phyloP scores from a whole-genome alignment of 164 flowering plant genomes.

The Amborella trichopoda region DNA sequence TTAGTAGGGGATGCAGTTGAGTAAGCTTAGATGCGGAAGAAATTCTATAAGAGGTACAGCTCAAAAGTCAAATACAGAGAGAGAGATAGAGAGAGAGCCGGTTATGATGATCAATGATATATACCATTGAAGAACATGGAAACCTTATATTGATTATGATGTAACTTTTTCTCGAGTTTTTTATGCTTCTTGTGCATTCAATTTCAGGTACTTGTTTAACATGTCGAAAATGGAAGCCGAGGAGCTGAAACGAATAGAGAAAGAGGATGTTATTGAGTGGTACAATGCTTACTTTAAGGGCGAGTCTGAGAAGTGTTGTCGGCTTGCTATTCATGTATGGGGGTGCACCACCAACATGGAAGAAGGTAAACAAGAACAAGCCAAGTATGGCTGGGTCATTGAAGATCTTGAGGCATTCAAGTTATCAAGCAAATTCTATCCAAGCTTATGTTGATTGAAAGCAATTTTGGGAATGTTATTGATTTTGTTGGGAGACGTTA shows the following conservation, averaged over 20 bases:
- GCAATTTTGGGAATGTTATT: too few relatives aligned
- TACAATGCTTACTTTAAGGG: conserved; percentile 44
- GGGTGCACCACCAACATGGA: conserved; percentile 66
- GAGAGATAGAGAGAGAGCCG: too few relatives aligned
- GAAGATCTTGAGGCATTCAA: conserved; percentile 44
- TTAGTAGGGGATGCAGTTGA: too few relatives aligned
- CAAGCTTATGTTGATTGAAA: conserved; percentile 42
- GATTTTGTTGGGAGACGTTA: background rate
- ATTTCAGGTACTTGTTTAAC: conserved; percentile 78
- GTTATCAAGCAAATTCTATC: conserved; percentile 45
- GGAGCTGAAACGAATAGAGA: conserved; percentile 43
- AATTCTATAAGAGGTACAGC: too few relatives aligned
- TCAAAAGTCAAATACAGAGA: too few relatives aligned
- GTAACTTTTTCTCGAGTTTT: too few relatives aligned
- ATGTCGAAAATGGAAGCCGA: conserved; percentile 60
- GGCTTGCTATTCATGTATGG: conserved; percentile 74
- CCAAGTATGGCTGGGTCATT: conserved; percentile 28
- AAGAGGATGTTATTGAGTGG: conserved; percentile 61
- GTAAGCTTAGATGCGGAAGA: too few relatives aligned
- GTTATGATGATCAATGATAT: too few relatives aligned
- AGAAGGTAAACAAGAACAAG: conserved; percentile 16
- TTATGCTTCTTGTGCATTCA: background rate
- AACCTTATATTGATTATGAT: too few relatives aligned
- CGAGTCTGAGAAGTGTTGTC: conserved; percentile 56
- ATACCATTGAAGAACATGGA: too few relatives aligned